Evolutionary conservation across 805 yeast species (phyloP).

Genomic region (Yarrowia sp.): DNA sequence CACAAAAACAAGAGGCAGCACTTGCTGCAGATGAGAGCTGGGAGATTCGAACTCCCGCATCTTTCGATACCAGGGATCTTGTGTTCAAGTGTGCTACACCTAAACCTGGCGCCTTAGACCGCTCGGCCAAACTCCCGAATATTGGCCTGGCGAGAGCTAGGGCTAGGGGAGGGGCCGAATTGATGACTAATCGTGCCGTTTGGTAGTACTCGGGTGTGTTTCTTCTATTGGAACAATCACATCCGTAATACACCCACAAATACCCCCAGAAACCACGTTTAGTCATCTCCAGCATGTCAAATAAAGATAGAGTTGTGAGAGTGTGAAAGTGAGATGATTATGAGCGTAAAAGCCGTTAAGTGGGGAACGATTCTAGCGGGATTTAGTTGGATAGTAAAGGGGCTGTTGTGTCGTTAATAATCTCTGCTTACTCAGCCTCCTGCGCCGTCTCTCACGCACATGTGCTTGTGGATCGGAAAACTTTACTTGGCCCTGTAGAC

Average conservation of each 20-base stretch:
- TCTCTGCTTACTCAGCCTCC: neutral
- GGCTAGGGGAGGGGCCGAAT: neutral
- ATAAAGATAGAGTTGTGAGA: neutral
- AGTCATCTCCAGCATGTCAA: no score
- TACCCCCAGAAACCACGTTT: no score
- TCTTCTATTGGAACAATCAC: no score
- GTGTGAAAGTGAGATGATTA: neutral
- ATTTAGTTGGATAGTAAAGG: no score
- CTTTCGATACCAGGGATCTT: constrained; percentile 26
- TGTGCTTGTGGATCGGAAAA: no score
- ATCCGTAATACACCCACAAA: no score
- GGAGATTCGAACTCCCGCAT: constrained; percentile 27
- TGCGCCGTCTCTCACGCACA: no score
- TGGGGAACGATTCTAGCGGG: no score
- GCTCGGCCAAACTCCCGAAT: constrained; percentile 27
- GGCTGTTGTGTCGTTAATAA: no score
- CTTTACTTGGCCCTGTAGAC: neutral
- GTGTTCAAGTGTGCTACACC: constrained; percentile 25
- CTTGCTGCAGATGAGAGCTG: constrained; percentile 18
- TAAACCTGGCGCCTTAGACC: constrained; percentile 28
- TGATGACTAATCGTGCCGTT: neutral
- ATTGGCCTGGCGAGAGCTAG: neutral
- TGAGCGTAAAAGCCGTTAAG: neutral
- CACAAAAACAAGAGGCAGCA: neutral
- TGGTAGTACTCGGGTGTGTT: no score